Base-by-base conservation (phyloP, 768 basidiomycete species). In the Russula sp. region DNA sequence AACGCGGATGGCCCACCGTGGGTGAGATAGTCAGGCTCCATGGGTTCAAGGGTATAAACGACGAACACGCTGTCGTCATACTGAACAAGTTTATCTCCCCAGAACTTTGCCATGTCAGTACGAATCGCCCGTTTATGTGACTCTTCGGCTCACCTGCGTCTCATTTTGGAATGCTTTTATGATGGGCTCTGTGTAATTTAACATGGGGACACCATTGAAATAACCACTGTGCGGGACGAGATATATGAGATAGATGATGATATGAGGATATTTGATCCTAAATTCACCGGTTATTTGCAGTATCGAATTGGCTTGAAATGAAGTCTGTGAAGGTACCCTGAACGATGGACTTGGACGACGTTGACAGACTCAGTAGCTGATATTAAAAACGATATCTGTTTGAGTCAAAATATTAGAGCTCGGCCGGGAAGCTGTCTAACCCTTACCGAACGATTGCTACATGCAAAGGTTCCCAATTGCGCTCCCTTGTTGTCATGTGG, bases 1-100 rank as follows among this genome's bases (percentile, higher is more conserved):
- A 55, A 60, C 9, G 59, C 52, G 1, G 59, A 60, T 9, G 46
- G 38, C 6, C 39, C 35, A 11, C 60, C 60, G 39, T 61, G 60
- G 14, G 43, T 49, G 39, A 61, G 53, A 4, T 49, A 49, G 8
- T 50, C 54, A 22, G 48, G n/a, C 32, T 60, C 46, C 20, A 49
- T 55, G 3, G 59, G 38, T 9, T 61, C 58, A 5, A 49, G 13
- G 34, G 10, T 64, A 29, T 53, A 52, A 20, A 49, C 39, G 29
- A 61, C 35, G 22, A 60, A 22, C 5, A 48, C 34, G 25, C 36
- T 34, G 11, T 32, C 20, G 39, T 60, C 59, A 9, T 18, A 14
- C 16, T 55, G 3, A n/a, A 22, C 49, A 7, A 60, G 36, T 18
- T 11, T 36, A 13, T 54, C 43, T 0, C 59, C 59, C 47, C 53